Percentiles rank a stretch among this genome's conserved stretches.
phyloP scores from a whole-genome alignment of 108 stramenopile species.

The Nitzschia inconspicua region DNA sequence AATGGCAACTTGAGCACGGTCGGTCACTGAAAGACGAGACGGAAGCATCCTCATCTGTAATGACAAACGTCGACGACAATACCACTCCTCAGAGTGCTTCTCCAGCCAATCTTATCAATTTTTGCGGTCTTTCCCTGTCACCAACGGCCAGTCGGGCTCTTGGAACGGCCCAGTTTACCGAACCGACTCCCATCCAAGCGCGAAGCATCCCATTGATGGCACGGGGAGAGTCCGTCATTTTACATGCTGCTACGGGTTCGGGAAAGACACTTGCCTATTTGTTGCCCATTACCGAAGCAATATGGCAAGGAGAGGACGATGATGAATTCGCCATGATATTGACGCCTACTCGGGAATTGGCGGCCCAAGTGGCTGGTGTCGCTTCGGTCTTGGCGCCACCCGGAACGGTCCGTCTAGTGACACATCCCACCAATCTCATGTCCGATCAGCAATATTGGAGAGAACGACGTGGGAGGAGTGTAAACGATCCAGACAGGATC shows the following conservation, averaged over 20 bases:
- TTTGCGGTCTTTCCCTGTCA: constrained; percentile 68
- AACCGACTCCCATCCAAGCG: constrained; percentile 76
- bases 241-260: constrained; percentile 80
- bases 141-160: constrained; percentile 58
- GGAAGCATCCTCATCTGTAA: neutral
- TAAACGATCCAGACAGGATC: constrained; percentile 13
- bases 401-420: constrained; percentile 79
- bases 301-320: constrained; percentile 53
- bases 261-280: constrained; percentile 86
- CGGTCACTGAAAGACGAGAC: neutral
- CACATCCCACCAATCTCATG: constrained; percentile 72
- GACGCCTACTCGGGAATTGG: constrained; percentile 93
- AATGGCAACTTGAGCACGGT: constrained; percentile 13
- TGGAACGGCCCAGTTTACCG: constrained; percentile 43
- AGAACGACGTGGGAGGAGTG: constrained; percentile 41
- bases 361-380: constrained; percentile 87
- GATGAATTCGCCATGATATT: constrained; percentile 53
- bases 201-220: constrained; percentile 48
- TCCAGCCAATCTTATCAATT: constrained; percentile 20
- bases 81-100: neutral
- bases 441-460: constrained; percentile 18
- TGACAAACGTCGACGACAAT: neutral
- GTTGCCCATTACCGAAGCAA: constrained; percentile 75
- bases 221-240: constrained; percentile 54
- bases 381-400: constrained; percentile 79